Conservation (phyloP, 345 rosid genomes). For the Nasturtium officinale region DNA sequence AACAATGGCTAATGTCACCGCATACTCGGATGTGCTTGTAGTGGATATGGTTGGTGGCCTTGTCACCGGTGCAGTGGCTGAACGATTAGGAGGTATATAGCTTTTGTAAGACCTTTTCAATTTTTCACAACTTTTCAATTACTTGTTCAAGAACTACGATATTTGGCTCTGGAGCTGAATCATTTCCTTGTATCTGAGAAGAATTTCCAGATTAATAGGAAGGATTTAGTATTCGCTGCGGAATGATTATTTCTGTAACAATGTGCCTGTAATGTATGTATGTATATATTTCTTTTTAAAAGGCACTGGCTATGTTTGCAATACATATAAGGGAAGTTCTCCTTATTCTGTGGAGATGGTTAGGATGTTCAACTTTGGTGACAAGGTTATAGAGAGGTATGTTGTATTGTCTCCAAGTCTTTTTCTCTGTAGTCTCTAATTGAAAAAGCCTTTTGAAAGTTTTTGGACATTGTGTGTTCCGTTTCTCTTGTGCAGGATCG, state of each 20-base stretch:
- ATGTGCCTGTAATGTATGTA: background rate
- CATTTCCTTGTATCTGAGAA: too few species aligned
- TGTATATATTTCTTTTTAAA: conserved; percentile 32
- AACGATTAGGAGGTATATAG: conserved; percentile 77
- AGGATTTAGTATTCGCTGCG: background rate
- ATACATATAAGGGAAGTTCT: conserved; percentile 53
- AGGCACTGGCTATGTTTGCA: conserved; percentile 86
- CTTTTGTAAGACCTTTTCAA: background rate
- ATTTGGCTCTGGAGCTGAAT: too few species aligned
- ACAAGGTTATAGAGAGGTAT: conserved; percentile 73
- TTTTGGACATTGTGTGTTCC: background rate
- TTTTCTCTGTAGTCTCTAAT: background rate
- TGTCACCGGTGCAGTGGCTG: conserved; percentile 93
- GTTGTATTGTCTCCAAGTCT: conserved; percentile 19
- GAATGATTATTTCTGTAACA: conserved; percentile 7
- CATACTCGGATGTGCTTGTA: conserved; percentile 78
- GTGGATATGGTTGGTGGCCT: conserved; percentile 95
- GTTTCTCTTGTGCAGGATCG: conserved; percentile 51
- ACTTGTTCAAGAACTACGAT: too few species aligned
- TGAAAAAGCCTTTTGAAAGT: background rate
- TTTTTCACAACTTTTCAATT: too few species aligned
- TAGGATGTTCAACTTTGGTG: conserved; percentile 81
- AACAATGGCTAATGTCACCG: conserved; percentile 80
- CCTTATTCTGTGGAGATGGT: conserved; percentile 76
- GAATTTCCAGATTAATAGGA: too few species aligned